Conservation (phyloP, 352 stramenopile genomes). For the Saprolegnia parasitica region DNA sequence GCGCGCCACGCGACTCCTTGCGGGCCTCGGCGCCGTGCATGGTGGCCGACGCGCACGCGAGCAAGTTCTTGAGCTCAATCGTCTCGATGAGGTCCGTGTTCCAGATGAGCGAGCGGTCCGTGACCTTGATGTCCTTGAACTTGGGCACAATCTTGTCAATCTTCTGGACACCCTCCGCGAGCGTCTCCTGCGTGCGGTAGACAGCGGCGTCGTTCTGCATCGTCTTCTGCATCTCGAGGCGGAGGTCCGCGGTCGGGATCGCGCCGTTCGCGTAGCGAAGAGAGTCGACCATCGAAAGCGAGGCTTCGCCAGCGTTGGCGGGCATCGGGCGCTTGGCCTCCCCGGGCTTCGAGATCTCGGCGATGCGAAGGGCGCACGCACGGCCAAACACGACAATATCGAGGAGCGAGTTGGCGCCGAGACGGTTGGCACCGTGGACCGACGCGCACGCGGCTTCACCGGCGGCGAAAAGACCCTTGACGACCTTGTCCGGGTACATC, state of each 20-base stretch:
- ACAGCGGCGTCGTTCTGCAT: constrained; percentile 53
- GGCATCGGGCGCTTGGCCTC: constrained; percentile 75
- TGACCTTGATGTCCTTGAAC: constrained; percentile 92
- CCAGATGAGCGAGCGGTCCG: constrained; percentile 94
- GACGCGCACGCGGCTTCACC: constrained; percentile 93
- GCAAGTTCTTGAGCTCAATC: constrained; percentile 92
- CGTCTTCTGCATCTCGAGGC: constrained; percentile 62
- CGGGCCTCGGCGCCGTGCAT: constrained; percentile 93
- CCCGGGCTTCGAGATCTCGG: constrained; percentile 90
- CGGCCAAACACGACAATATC: constrained; percentile 98
- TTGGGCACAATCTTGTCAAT: constrained; percentile 88
- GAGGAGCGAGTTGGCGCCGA: constrained; percentile 92
- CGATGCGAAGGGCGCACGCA: constrained; percentile 91
- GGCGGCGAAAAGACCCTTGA: constrained; percentile 94
- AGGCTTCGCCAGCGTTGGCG: constrained; percentile 80
- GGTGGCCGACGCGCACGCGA: constrained; percentile 90
- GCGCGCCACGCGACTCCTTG: constrained; percentile 94
- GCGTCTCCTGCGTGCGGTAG: constrained; percentile 51
- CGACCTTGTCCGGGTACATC: constrained; percentile 82
- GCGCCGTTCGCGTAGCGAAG: constrained; percentile 82
- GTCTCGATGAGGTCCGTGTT: constrained; percentile 98
- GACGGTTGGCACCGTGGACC: constrained; percentile 94
- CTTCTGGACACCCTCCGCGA: constrained; percentile 76
- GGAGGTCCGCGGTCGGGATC: constrained; percentile 80
- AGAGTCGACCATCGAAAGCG: constrained; percentile 85